Evolutionary conservation across 768 basidiomycete genomes (phyloP).

Genomic region (Gelatoporia subvermispora): DNA sequence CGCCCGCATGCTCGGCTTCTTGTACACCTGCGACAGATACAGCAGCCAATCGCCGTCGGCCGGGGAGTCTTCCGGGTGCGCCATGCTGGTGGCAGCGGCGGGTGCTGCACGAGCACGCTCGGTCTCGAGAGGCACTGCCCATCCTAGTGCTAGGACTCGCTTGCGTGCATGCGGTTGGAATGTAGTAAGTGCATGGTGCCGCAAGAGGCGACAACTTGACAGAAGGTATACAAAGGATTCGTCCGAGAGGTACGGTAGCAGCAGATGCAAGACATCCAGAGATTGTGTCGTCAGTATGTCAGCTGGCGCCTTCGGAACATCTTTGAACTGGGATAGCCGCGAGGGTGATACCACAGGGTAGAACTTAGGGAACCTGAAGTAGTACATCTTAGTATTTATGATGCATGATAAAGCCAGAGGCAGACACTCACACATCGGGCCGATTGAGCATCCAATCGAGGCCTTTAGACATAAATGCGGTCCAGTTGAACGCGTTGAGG

Average conservation of each 20-base stretch:
- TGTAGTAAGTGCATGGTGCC: conserved; percentile 18
- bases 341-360: conserved; percentile 6
- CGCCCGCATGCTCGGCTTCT: conserved; percentile 19
- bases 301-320: neutral
- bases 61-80: neutral
- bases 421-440: conserved; percentile 12
- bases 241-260: conserved; percentile 19
- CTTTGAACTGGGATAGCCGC: conserved; percentile 7
- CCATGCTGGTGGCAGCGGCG: neutral
- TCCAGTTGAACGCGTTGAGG: conserved; percentile 20
- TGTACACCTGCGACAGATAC: conserved; percentile 23
- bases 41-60: conserved; percentile 21
- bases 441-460: conserved; percentile 17
- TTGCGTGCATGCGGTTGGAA: conserved; percentile 21
- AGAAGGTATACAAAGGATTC: conserved; percentile 17
- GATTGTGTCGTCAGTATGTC: conserved; percentile 18
- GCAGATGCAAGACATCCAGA: conserved; percentile 18
- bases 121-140: conserved; percentile 17
- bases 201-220: conserved; percentile 24
- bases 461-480: conserved; percentile 5
- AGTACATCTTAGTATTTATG: neutral
- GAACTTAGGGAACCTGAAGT: conserved; percentile 24
- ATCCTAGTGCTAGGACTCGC: conserved; percentile 19
- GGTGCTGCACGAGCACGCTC: conserved; percentile 9
- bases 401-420: neutral